Percentiles rank a stretch among this genome's conserved stretches.
phyloP scores from a whole-genome alignment of 1,284 basidiomycete species.

The Ceratobasidium papillatum region DNA sequence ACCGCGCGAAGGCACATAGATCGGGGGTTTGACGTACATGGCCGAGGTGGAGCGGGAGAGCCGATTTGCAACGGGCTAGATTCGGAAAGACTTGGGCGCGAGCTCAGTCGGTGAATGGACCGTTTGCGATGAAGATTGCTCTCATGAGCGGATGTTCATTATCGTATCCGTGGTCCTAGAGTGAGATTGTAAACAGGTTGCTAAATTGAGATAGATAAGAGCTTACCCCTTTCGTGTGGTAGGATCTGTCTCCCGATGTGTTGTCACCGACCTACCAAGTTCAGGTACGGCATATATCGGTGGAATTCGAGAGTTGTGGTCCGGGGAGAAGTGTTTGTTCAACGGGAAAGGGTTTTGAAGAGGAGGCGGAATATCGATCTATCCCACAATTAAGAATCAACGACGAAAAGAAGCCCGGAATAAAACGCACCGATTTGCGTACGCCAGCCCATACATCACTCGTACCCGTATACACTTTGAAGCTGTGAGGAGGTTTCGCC shows the following conservation, averaged over 20 bases:
- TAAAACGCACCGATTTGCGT: background rate
- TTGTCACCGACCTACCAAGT: constrained; percentile 76
- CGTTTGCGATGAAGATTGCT: constrained; percentile 89
- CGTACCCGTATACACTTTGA: constrained; percentile 76
- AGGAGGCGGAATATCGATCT: constrained; percentile 30
- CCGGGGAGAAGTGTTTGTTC: constrained; percentile 76
- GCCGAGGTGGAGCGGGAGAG: constrained; percentile 48
- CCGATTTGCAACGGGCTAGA: constrained; percentile 36
- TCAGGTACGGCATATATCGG: constrained; percentile 87
- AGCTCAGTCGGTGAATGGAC: constrained; percentile 69
- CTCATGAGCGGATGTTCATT: constrained; percentile 80
- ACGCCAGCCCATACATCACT: constrained; percentile 48
- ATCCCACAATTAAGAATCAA: no score
- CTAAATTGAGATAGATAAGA: constrained; percentile 1
- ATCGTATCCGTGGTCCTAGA: constrained; percentile 84
- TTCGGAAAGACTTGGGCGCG: constrained; percentile 42
- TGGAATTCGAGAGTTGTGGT: constrained; percentile 71
- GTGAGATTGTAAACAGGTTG: background rate
- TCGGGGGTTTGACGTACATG: background rate
- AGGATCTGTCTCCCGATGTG: constrained; percentile 59
- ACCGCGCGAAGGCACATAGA: constrained; percentile 24
- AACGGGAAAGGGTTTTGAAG: constrained; percentile 58
- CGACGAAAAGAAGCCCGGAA: background rate
- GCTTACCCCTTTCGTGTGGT: constrained; percentile 74
- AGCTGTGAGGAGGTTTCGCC: constrained; percentile 64